Evolutionary conservation across 2,329 filamentous ascomycete genomes (phyloP).

Genomic region (Sphaerulina vaccinii): DNA sequence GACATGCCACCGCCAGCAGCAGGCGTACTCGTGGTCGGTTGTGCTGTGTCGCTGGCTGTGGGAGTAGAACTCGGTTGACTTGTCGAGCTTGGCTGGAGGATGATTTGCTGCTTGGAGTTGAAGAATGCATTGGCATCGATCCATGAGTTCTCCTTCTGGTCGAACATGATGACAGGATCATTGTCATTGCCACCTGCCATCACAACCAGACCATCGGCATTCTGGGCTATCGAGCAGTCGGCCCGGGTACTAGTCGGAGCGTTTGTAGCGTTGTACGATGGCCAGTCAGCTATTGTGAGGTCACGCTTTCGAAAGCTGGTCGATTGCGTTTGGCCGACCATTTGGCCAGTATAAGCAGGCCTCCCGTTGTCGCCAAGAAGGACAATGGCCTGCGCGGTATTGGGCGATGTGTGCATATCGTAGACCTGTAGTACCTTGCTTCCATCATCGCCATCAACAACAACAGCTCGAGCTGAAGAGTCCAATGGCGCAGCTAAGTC

Average conservation of each 20-base stretch:
- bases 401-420: conserved; percentile 71
- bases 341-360: conserved; percentile 48
- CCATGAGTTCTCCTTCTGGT: conserved; percentile 75
- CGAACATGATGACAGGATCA: conserved; percentile 72
- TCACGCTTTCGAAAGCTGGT: conserved; percentile 47
- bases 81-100: conserved; percentile 29
- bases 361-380: conserved; percentile 61
- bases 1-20: conserved; percentile 30
- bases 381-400: conserved; percentile 68
- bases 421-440: conserved; percentile 79
- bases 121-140: conserved; percentile 67
- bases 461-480: conserved; percentile 46
- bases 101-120: conserved; percentile 44
- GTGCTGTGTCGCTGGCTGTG: conserved; percentile 37
- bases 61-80: conserved; percentile 38
- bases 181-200: conserved; percentile 72
- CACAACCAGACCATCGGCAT: conserved; percentile 65
- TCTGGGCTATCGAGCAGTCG: conserved; percentile 71
- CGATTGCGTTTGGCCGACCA: conserved; percentile 41
- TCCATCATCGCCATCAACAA: conserved; percentile 71
- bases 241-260: conserved; percentile 65
- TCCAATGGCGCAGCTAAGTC: conserved; percentile 54
- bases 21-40: conserved; percentile 40
- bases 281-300: conserved; percentile 66
- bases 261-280: conserved; percentile 71